Evolutionary conservation across 1,284 basidiomycete species (phyloP).

Genomic region (Cutaneotrichosporon dermatis): DNA sequence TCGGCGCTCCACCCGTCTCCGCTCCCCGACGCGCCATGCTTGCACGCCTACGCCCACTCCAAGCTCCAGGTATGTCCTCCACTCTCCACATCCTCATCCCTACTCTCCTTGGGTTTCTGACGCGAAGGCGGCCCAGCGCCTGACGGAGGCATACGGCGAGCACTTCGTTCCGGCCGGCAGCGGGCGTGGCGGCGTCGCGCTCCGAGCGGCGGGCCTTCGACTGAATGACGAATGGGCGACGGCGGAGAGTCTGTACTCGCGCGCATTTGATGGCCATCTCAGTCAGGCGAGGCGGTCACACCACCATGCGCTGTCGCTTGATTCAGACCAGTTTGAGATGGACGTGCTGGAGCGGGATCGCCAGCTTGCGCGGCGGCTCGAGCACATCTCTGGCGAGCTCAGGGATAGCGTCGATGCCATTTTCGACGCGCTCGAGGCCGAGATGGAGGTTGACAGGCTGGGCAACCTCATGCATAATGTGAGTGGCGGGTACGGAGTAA

Average conservation of each 20-base stretch:
- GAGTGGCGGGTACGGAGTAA: neutral
- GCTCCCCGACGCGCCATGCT: neutral
- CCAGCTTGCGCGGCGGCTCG: neutral
- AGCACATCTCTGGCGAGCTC: neutral
- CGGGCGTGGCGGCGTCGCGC: neutral
- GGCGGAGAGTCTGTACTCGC: neutral
- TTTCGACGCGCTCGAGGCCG: neutral
- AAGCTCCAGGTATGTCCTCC: neutral
- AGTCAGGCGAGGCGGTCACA: neutral
- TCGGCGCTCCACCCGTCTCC: slow-evolving; percentile 1
- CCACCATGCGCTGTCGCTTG: neutral
- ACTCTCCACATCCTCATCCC: too few relatives aligned
- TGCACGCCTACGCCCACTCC: slow-evolving; percentile 1
- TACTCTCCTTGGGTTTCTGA: neutral
- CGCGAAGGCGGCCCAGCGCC: neutral
- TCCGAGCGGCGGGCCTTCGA: neutral
- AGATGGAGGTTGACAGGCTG: neutral
- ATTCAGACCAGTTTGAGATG: neutral
- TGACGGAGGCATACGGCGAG: neutral
- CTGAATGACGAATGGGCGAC: slow-evolving; percentile 2
- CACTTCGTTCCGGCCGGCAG: neutral
- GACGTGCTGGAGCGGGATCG: slow-evolving; percentile 1
- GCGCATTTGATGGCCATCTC: neutral
- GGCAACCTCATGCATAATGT: slow-evolving; percentile 1
- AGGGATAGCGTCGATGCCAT: slow-evolving; percentile 1